Evolutionary conservation across 2,329 filamentous ascomycete genomes (phyloP), one percentile per base, ranked within the genome.

Genomic region (Dactylellina leptospora): DNA sequence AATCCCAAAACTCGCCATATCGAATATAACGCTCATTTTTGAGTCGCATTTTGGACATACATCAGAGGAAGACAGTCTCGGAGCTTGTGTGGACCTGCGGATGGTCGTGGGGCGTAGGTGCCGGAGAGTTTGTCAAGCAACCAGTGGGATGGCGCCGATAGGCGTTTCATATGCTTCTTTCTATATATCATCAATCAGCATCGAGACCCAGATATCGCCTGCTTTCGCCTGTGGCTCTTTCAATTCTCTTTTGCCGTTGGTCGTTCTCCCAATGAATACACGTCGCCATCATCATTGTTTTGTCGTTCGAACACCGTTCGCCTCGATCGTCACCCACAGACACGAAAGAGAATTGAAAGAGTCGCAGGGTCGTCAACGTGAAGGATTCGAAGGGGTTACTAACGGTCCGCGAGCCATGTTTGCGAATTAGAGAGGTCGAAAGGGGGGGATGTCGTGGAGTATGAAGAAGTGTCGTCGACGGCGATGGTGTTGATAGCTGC

Each of bases 161-260:
- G 88, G 87, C 95, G 93, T 93, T 99, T 97, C 85, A 97, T 93
- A 86, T 99, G 95, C 90, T 97, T 97, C 88, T 95, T 96, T 85
- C 68, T 73, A 56, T 48, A 55, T 54, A 33, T 10, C 16, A 40
- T 23, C 40, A 62, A 63, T 71, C 63, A 71, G 66, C 51, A 59
- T 71, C 36, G 40, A 44, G 62, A 58, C 50, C 11, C 20, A 58
- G 33, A 30, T 38, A 51, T 25, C 9, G 10, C 33, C 9, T 11
- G 16, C 27, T 30, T 51, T 51, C 42, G 22, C 13, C 27, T 22
- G 58, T 58, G 10, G 9, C 11, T 54, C 59, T 36, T 23, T 20
- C 33, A 38, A 28, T 59, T 48, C 50, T 56, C 23, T 42, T 28
- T 48, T 58, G 38, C 53, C 51, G 44, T 36, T 13, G 58, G 36